Conservation (phyloP, 169 alveolate species). For the Amoebophrya sp. region DNA sequence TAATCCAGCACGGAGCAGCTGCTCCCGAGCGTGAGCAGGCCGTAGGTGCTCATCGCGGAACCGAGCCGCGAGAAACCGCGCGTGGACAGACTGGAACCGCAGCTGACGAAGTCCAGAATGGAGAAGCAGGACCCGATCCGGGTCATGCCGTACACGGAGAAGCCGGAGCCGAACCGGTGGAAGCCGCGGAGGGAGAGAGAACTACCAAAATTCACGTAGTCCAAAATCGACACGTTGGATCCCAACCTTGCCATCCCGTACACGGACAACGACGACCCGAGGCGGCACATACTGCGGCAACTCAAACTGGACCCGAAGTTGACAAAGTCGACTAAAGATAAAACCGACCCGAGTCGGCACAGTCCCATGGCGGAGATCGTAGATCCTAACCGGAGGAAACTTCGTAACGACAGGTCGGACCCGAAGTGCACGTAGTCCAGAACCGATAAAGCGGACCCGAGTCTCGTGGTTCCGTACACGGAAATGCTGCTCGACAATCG, state of each 20-base stretch:
- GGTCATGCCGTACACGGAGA: slow-evolving; percentile 29
- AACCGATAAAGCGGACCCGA: slow-evolving; percentile 25
- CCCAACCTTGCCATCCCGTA: slow-evolving; percentile 33
- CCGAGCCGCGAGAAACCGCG: slow-evolving; percentile 31
- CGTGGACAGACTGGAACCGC: background rate
- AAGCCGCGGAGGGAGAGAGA: slow-evolving; percentile 7
- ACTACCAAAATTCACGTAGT: slow-evolving; percentile 28
- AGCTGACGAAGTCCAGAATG: slow-evolving; percentile 16
- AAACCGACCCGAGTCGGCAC: slow-evolving; percentile 14
- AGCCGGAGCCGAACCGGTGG: slow-evolving; percentile 11
- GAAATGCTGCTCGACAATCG: slow-evolving; percentile 24
- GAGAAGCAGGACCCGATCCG: slow-evolving; percentile 28
- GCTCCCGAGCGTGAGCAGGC: background rate
- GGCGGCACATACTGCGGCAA: background rate
- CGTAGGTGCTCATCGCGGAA: slow-evolving; percentile 13
- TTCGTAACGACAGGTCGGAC: background rate
- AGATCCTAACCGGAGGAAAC: slow-evolving; percentile 5
- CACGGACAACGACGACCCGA: slow-evolving; percentile 1
- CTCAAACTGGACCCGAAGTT: slow-evolving; percentile 12
- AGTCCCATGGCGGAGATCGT: background rate
- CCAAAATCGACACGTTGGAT: background rate
- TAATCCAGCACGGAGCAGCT: background rate
- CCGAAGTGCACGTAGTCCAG: slow-evolving; percentile 41
- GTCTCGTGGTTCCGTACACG: slow-evolving; percentile 29
- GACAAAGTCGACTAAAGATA: slow-evolving; percentile 25